Evolutionary conservation across 306 rosid genomes (phyloP).

Genomic region (Cucumis melo): DNA sequence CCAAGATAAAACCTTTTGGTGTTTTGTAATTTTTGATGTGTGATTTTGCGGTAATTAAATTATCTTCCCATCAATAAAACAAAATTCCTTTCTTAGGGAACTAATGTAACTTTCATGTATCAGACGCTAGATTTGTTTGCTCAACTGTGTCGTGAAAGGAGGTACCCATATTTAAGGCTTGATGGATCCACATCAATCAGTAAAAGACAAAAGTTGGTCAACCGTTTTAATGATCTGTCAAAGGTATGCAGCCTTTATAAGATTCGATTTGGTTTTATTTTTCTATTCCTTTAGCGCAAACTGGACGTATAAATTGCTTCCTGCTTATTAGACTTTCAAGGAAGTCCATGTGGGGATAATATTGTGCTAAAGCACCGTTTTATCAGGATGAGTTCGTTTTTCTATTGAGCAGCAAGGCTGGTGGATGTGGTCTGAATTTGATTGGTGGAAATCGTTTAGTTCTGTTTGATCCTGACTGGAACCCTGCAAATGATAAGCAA

Average conservation of each 20-base stretch:
- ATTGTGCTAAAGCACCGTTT: background rate
- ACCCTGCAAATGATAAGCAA: constrained; percentile 97
- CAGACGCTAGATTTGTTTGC: constrained; percentile 94
- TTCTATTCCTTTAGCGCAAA: background rate
- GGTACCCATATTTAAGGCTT: constrained; percentile 87
- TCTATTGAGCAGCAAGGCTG: constrained; percentile 98
- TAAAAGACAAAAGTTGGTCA: constrained; percentile 89
- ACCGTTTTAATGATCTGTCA: constrained; percentile 63
- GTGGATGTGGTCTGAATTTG: constrained; percentile 97
- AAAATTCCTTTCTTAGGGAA: background rate
- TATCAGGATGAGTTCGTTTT: constrained; percentile 74
- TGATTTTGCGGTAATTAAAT: background rate
- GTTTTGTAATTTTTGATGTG: background rate
- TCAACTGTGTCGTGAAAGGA: constrained; percentile 86
- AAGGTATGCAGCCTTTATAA: constrained; percentile 30
- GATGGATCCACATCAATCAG: constrained; percentile 87
- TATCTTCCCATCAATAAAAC: background rate
- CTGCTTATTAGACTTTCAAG: background rate
- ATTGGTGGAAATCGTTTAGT: constrained; percentile 95
- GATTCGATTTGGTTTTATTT: background rate
- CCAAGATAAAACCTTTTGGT: background rate
- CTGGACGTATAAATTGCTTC: background rate
- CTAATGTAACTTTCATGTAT: constrained; percentile 19
- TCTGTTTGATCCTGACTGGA: constrained; percentile 97
- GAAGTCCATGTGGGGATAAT: background rate